These are phyloP conservation scores for Helianthus annuus DNA, from an alignment of 129 eudicot species.

Conservation along the genomic window DNA sequence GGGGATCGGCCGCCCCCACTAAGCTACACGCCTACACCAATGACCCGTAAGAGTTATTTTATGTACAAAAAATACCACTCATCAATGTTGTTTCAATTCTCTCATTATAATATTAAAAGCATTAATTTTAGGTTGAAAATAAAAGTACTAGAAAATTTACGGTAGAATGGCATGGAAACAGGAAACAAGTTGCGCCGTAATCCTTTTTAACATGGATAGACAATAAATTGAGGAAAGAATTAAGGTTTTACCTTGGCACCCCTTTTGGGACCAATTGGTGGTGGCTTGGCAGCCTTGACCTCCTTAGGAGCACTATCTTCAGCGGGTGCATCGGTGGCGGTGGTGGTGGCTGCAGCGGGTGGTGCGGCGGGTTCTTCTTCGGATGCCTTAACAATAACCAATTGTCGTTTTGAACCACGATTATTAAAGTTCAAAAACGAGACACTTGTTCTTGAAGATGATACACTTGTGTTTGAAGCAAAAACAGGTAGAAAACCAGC, in stretches of 20 bases:
- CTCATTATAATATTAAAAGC: no score
- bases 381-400: slow-evolving; percentile 2
- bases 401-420: background rate
- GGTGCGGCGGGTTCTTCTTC: background rate
- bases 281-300: slow-evolving; percentile 13
- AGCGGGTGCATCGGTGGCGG: background rate
- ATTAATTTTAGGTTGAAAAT: background rate
- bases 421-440: background rate
- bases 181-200: background rate
- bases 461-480: slow-evolving; percentile 6
- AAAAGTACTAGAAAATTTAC: background rate
- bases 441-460: background rate
- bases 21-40: no score
- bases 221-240: background rate
- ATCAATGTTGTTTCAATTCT: no score
- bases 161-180: no score
- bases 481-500: slow-evolving; percentile 6
- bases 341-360: background rate
- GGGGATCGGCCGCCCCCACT: no score
- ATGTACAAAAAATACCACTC: no score
- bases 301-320: background rate
- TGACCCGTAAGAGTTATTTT: no score
- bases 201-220: background rate
- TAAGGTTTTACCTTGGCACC: slow-evolving; percentile 2
- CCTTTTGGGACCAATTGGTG: slow-evolving; percentile 10